phyloP scores from a whole-genome alignment of 225 moss, liverwort and hornwort species.

The Marchantia polymorpha region DNA sequence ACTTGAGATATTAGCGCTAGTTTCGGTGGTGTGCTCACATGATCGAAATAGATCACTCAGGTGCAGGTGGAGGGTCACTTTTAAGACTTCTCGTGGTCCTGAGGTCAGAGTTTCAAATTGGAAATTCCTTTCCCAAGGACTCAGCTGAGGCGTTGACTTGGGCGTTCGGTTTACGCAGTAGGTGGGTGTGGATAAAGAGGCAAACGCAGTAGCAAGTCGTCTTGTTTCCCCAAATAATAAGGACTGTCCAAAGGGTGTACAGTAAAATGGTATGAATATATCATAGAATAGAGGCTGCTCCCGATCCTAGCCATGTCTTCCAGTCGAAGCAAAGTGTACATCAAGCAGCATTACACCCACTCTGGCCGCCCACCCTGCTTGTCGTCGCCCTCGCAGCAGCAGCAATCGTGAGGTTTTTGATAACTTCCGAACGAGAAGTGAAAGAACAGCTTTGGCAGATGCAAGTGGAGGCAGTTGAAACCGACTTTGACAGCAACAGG shows the following conservation, averaged over 20 bases:
- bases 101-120: not conserved
- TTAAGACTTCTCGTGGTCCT: not conserved
- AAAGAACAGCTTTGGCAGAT: too few species aligned
- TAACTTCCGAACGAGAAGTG: too few species aligned
- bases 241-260: not conserved
- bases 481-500: not conserved
- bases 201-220: not conserved
- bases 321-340: constrained; percentile 3
- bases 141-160: not conserved
- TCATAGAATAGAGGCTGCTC: not conserved
- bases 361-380: not conserved
- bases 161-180: not conserved
- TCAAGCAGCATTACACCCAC: not conserved
- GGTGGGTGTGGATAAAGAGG: constrained; percentile 4
- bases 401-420: not conserved
- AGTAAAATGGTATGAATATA: not conserved
- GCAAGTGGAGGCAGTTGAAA: constrained; percentile 4
- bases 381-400: not conserved
- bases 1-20: too few species aligned
- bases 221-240: not conserved
- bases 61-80: not conserved
- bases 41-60: not conserved
- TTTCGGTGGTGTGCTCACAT: not conserved
- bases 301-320: not conserved
- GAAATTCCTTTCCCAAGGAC: not conserved